These are phyloP conservation scores for Fusarium luffae DNA, from an alignment of 2,329 filamentous ascomycete species.

Conservation along the genomic window DNA sequence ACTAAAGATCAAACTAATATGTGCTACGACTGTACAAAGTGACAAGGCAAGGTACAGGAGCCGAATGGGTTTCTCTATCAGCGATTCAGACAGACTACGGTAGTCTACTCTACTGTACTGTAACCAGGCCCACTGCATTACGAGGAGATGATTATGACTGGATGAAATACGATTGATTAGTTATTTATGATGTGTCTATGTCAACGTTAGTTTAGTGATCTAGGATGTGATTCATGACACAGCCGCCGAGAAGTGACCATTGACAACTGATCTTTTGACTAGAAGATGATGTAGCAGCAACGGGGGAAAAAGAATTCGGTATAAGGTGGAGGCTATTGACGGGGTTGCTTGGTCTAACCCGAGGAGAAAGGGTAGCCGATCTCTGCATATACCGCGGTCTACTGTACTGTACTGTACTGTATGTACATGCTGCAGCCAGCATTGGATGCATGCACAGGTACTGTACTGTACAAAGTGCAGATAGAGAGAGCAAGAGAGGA, in stretches of 20 bases:
- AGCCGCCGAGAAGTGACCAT: not conserved
- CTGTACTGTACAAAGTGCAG: not conserved
- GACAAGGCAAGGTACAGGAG: not conserved
- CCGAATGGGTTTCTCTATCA: not conserved
- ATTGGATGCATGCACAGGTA: not conserved
- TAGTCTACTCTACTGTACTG: not conserved
- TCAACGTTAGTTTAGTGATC: not conserved
- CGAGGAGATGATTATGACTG: not conserved
- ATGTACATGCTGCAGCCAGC: not conserved
- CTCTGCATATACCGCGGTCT: not conserved
- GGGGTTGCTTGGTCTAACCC: not conserved
- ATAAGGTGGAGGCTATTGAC: not conserved
- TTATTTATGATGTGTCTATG: not conserved
- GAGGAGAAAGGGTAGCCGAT: not conserved
- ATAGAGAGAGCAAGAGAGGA: not conserved
- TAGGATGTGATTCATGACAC: not conserved
- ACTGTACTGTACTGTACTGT: not conserved
- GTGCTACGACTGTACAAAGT: not conserved
- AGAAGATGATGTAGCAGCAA: too few relatives aligned
- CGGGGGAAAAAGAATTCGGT: not conserved
- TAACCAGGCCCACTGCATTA: not conserved
- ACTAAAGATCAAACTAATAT: not conserved
- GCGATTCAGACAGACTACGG: not conserved
- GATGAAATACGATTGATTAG: not conserved
- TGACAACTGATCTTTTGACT: not conserved